A percentile compares a stretch with the other conserved stretches of the same genome.
These are phyloP conservation scores for Celoporthe dispersa DNA, from an alignment of 2,329 filamentous ascomycete species.

Conservation along the genomic window DNA sequence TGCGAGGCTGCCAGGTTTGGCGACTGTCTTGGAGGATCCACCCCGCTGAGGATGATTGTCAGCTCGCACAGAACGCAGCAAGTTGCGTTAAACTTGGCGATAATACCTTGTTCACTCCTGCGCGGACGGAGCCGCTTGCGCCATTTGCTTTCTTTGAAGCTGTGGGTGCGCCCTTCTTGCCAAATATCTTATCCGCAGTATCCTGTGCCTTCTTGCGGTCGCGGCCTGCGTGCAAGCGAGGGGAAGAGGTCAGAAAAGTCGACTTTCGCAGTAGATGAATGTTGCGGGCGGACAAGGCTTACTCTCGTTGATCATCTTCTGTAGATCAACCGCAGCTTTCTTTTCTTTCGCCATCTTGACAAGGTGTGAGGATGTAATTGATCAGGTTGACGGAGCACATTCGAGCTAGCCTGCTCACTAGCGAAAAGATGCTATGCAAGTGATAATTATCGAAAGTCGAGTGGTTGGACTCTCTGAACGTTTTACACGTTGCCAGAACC, in stretches of 20 bases:
- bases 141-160: constrained; percentile 53
- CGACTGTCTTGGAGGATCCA: constrained; percentile 38
- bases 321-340: constrained; percentile 51
- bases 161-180: constrained; percentile 61
- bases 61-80: constrained; percentile 31
- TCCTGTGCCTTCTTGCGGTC: constrained; percentile 73
- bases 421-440: not conserved
- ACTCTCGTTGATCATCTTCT: constrained; percentile 61
- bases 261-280: constrained; percentile 7
- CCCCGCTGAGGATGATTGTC: constrained; percentile 15
- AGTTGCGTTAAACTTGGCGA: constrained; percentile 39
- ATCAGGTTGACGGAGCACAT: not conserved
- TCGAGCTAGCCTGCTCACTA: not conserved
- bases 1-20: constrained; percentile 46
- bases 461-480: not conserved
- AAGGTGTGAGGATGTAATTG: not conserved
- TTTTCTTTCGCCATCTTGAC: constrained; percentile 33
- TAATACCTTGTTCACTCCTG: constrained; percentile 72
- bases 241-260: constrained; percentile 1
- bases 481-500: not conserved
- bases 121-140: constrained; percentile 65
- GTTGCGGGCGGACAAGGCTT: constrained; percentile 28
- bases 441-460: not conserved
- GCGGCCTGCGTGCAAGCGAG: constrained; percentile 50
- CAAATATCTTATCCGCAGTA: constrained; percentile 75